These are phyloP conservation scores for Heracleum sosnowskyi DNA, from an alignment of 129 eudicot genomes.

Conservation along the genomic window DNA sequence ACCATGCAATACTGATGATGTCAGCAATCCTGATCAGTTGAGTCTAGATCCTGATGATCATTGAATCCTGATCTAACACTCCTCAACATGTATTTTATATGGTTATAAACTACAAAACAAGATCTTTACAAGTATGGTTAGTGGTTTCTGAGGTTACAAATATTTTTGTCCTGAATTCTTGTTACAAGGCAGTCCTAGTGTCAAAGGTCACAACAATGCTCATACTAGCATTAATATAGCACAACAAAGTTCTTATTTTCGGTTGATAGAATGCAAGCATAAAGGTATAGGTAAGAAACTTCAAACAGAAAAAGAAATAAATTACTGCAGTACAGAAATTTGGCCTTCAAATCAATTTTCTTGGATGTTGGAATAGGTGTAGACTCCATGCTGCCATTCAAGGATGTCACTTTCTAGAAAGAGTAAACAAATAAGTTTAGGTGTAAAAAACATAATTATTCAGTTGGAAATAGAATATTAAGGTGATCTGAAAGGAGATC, in stretches of 20 bases:
- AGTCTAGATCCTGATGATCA: no score
- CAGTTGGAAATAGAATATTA: background rate
- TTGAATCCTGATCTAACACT: no score
- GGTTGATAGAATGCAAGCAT: background rate
- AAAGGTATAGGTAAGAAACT: background rate
- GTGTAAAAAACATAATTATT: background rate
- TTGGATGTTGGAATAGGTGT: conserved; percentile 70
- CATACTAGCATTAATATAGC: no score
- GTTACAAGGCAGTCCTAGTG: no score
- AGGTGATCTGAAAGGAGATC: background rate
- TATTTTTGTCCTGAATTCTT: no score
- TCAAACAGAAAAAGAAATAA: background rate
- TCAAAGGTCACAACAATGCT: no score
- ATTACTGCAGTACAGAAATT: conserved; percentile 59
- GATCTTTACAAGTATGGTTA: no score
- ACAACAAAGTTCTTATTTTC: background rate
- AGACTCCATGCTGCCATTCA: conserved; percentile 71
- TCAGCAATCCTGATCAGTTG: no score
- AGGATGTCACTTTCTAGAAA: conserved; percentile 33
- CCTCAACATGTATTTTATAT: no score
- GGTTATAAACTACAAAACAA: no score
- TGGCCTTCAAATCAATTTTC: conserved; percentile 65
- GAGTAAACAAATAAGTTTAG: background rate
- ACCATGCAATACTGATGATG: no score
- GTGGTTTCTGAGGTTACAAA: no score